Percentiles rank a stretch among this genome's conserved stretches.
Evolutionary conservation across 371 early-diverging fungal species (phyloP).

Genomic region (Rhizopus stolonifer): DNA sequence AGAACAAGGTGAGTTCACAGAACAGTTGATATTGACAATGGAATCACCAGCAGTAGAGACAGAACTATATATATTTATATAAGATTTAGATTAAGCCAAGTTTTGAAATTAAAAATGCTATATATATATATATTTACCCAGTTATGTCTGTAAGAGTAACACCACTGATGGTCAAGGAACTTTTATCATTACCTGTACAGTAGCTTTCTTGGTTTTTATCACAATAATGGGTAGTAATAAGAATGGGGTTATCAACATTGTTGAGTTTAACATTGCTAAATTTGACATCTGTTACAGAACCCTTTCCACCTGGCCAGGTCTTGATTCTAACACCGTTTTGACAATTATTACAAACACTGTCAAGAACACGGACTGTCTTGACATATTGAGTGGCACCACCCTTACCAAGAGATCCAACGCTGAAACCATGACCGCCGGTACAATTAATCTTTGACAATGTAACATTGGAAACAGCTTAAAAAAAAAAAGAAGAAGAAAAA

Average conservation of each 20-base stretch:
- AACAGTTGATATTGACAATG: slow-evolving; percentile 31
- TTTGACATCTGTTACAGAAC: slow-evolving; percentile 25
- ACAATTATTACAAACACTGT: slow-evolving; percentile 31
- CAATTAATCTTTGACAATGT: slow-evolving; percentile 26
- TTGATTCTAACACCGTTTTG: slow-evolving; percentile 43
- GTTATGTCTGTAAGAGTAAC: slow-evolving; percentile 24
- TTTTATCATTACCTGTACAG: slow-evolving; percentile 20
- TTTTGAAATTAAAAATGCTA: no score
- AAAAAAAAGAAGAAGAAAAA: no score
- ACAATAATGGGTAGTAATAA: slow-evolving; percentile 40
- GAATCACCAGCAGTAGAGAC: slow-evolving; percentile 11
- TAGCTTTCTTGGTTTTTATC: slow-evolving; percentile 29
- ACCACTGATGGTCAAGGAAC: slow-evolving; percentile 28
- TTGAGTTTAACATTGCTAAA: slow-evolving; percentile 21
- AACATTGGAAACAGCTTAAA: slow-evolving; percentile 23
- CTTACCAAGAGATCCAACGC: slow-evolving; percentile 38
- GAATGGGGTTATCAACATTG: slow-evolving; percentile 29
- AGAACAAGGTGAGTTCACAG: slow-evolving; percentile 24
- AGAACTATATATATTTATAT: slow-evolving; percentile 15
- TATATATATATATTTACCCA: no score
- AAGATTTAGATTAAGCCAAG: no score
- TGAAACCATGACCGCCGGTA: slow-evolving; percentile 35
- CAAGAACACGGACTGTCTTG: slow-evolving; percentile 19
- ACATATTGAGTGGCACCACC: slow-evolving; percentile 28
- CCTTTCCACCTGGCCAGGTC: slow-evolving; percentile 39